Conservation (phyloP, 441 rosid species). For the Dalechampia spathulata region DNA sequence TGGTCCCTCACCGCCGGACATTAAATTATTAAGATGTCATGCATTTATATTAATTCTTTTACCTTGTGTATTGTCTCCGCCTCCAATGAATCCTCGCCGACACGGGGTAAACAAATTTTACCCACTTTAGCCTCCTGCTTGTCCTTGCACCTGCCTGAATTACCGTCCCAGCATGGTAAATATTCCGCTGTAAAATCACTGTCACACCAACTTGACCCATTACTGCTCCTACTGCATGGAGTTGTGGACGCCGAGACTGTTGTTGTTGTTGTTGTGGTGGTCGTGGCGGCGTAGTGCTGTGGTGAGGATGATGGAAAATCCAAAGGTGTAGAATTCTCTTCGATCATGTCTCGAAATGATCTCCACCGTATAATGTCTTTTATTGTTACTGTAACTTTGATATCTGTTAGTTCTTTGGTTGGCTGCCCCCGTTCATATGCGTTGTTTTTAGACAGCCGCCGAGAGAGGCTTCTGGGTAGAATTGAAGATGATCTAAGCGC, state of each 20-base stretch:
- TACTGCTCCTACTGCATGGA: constrained; percentile 25
- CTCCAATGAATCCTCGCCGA: constrained; percentile 41
- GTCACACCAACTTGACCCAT: constrained; percentile 68
- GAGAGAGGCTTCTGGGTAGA: constrained; percentile 45
- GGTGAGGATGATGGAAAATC: constrained; percentile 22
- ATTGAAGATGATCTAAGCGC: constrained; percentile 30
- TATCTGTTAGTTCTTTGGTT: constrained; percentile 6
- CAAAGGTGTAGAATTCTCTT: constrained; percentile 26
- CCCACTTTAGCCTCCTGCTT: constrained; percentile 13
- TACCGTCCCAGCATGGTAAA: constrained; percentile 36
- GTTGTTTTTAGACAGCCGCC: constrained; percentile 24
- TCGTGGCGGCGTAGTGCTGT: constrained; percentile 26
- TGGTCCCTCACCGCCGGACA: constrained; percentile 39
- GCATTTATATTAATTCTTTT: constrained; percentile 17
- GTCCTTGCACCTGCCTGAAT: constrained; percentile 17
- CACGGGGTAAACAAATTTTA: constrained; percentile 36
- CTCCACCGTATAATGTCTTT: constrained; percentile 82
- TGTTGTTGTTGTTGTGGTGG: constrained; percentile 31
- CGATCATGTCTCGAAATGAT: constrained; percentile 57
- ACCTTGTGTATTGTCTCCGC: constrained; percentile 37
- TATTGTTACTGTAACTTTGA: constrained; percentile 30
- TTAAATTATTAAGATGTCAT: constrained; percentile 11
- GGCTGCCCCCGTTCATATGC: neutral
- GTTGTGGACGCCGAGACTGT: constrained; percentile 31
- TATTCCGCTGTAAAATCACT: constrained; percentile 62